Evolutionary conservation across 441 rosid species (phyloP), one percentile per base, ranked within the genome.

Genomic region (Hura crepitans): DNA sequence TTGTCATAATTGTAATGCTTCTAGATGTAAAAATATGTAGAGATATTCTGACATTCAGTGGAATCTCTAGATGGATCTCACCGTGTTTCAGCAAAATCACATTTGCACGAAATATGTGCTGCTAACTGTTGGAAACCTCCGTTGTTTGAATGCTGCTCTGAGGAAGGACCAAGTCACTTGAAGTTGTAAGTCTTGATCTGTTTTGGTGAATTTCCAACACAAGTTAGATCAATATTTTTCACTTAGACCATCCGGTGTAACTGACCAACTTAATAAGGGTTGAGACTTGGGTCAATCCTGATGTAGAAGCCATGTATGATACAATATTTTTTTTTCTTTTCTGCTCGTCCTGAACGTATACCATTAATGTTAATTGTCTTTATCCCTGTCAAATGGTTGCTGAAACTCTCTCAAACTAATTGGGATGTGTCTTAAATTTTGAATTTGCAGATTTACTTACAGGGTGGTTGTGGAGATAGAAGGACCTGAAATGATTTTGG

Each of bases 61-160:
- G 30, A 72, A 62, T 66, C 75, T 47, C 72, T 85, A 92, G 97
- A 83, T 79, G 83, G 63, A 49, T 35, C 75, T 45, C 67, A 33
- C 67, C 75, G 51, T 66, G 71, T 61, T 68, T 76, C 96, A 35
- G 96, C 92, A 15, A 87, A 83, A 80, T 80, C 95, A 13, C 82
- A 75, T 70, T 75, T 95, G 77, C 75, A 59, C 57, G 97, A 95
- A 84, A 78, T 84, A 50, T 95, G 98, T 64, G 83, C 83, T 54
- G 88, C 78, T 69, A 87, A 89, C 80, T 81, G 78, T 80, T 95
- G 97, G 97, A 87, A 85, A 65, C 76, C 86, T 45, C 99, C 99
- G 1, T 27, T 42, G 25, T 92, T 90, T 46, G 91, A 82, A 68
- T 92, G 97, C 69, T 88, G 88, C 69, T 68, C 78, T 30, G 96